Percentiles rank a stretch among this genome's conserved stretches.
phyloP scores from a whole-genome alignment of 1,284 basidiomycete genomes.

The Crucibulum parvulum region DNA sequence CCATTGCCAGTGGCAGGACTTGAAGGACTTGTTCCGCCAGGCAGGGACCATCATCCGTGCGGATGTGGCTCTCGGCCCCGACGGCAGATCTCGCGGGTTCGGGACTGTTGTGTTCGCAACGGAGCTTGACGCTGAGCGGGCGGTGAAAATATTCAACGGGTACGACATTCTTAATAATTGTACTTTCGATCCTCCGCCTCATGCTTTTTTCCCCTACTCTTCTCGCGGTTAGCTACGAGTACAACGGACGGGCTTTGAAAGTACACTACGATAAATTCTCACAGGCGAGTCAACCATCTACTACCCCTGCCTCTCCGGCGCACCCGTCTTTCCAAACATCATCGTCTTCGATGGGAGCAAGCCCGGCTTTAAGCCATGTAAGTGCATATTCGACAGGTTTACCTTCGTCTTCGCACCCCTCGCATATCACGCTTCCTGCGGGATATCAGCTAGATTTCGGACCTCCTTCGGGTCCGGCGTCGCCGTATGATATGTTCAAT shows the following conservation, averaged over 20 bases:
- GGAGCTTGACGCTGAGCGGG: constrained; percentile 87
- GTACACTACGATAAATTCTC: constrained; percentile 87
- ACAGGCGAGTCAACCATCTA: constrained; percentile 40
- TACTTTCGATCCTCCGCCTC: constrained; percentile 3
- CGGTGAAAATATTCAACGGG: constrained; percentile 89
- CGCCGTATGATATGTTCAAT: constrained; percentile 48
- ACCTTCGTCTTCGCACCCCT: constrained; percentile 12
- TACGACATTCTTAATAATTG: constrained; percentile 41
- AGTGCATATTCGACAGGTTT: constrained; percentile 5
- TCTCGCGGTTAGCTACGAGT: constrained; percentile 70
- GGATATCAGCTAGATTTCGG: constrained; percentile 31
- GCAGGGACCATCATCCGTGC: constrained; percentile 89
- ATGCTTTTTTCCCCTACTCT: neutral
- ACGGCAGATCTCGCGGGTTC: constrained; percentile 87
- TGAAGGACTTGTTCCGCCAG: constrained; percentile 92
- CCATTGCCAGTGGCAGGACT: constrained; percentile 97
- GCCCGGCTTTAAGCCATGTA: neutral
- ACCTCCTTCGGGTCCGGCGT: constrained; percentile 42
- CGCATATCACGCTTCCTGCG: constrained; percentile 25
- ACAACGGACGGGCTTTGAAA: constrained; percentile 84
- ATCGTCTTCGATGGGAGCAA: constrained; percentile 8
- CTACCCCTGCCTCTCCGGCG: constrained; percentile 1
- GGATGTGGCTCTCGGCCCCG: constrained; percentile 87
- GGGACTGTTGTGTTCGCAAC: constrained; percentile 88
- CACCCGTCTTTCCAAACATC: constrained; percentile 10